phyloP scores from a whole-genome alignment of 2,329 filamentous ascomycete genomes.

The Fusarium drepaniforme region DNA sequence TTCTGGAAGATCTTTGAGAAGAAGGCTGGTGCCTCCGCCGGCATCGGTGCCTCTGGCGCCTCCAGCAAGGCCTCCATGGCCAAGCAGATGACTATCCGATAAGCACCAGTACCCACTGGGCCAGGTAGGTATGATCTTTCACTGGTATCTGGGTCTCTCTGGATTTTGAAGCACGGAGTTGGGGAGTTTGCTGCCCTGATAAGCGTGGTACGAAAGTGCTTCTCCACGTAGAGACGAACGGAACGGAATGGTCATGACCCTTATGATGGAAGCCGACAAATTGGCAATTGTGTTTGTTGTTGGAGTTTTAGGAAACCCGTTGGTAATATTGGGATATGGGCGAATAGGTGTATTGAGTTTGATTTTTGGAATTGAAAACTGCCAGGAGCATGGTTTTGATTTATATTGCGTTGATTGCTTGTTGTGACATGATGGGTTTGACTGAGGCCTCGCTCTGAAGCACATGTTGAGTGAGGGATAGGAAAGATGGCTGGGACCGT shows the following conservation, averaged over 20 bases:
- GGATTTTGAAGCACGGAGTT: conserved; percentile 67
- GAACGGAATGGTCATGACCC: conserved; percentile 47
- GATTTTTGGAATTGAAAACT: conserved; percentile 28
- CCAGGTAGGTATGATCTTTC: conserved; percentile 62
- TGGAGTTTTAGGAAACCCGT: conserved; percentile 13
- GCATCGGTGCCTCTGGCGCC: conserved; percentile 73
- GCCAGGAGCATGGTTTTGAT: conserved; percentile 29
- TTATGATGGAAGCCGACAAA: conserved; percentile 33
- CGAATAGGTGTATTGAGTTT: conserved; percentile 16
- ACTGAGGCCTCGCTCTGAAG: background rate
- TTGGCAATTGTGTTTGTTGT: conserved; percentile 15
- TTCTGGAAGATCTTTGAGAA: conserved; percentile 99
- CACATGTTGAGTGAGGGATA: no score
- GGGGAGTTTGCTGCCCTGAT: conserved; percentile 57
- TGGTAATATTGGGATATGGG: conserved; percentile 9
- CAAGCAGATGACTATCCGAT: conserved; percentile 96
- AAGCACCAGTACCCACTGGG: conserved; percentile 52
- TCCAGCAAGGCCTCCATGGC: conserved; percentile 86
- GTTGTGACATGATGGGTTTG: background rate
- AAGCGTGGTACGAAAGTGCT: conserved; percentile 64
- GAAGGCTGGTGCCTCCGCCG: conserved; percentile 82
- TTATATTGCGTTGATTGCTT: background rate
- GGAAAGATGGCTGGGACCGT: background rate
- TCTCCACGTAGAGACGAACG: conserved; percentile 56
- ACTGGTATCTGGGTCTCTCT: conserved; percentile 56